Base-by-base conservation (phyloP, 1,139 yeast species). In the Suhomyces yuchorum region DNA sequence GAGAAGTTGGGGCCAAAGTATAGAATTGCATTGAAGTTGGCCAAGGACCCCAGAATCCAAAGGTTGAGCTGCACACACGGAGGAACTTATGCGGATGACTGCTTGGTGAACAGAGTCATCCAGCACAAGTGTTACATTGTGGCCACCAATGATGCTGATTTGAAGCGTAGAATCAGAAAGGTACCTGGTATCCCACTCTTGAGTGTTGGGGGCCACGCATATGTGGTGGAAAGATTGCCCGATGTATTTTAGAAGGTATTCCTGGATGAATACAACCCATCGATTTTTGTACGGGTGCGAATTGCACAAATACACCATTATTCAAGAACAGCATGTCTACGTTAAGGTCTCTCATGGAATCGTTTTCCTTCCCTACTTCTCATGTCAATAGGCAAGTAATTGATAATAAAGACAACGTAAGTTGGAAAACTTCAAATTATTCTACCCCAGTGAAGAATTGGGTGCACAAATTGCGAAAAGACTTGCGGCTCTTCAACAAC, bases 51-150 rank as follows among this genome's bases (percentile, higher is more conserved):
- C 40, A 77, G 98, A 60, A 87, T 93, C 42, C 81, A 89, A 62
- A 77, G 98, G 53, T 75, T 93, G 41, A 88, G 85, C 38, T 93
- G 99, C 63, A 78, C 95, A 17, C 99, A 93, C 62, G 87, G 85
- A 58, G 99, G 99, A 17, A 93, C 97, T 0, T 93, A 93, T 75
- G 99, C 99, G 28, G 99, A 93, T 82, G 99, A 93, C 69, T 93
- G 99, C 67, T 70, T 93, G 35, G 98, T 93, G 23, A 85, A 87
- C 63, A 77, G 99, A 56, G 96, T 93, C 6, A 80, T 92, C 68
- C 98, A 92, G 62, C 98, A 93, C 70, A 93, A 93, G 65, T 93
- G 99, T 68, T 93, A 84, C 63, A 92, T 93, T 49, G 98, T 93
- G 37, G 99, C 99, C 40, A 92, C 98, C 1, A 93, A 93, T 67